phyloP scores from a whole-genome alignment of 768 basidiomycete species.

The Pilatotrama ljubarskyi region DNA sequence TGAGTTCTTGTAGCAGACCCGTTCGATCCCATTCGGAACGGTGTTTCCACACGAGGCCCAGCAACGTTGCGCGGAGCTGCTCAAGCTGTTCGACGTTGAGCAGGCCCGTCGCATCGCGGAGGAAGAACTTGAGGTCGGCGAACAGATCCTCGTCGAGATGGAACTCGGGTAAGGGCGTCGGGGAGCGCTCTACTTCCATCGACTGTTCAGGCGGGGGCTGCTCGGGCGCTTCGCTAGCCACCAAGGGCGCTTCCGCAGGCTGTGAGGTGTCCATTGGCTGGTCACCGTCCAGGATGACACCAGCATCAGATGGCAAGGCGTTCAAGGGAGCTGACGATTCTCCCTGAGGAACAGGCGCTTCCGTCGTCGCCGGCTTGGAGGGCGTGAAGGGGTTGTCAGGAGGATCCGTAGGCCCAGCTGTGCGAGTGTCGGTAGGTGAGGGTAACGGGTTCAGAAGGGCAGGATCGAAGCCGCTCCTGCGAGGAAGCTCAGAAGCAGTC shows the following conservation, averaged over 20 bases:
- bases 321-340: neutral
- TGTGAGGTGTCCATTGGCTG: slow-evolving; percentile 18
- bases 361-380: neutral
- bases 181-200: slow-evolving; percentile 57
- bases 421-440: slow-evolving; percentile 12
- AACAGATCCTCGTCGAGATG: slow-evolving; percentile 55
- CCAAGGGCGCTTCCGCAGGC: slow-evolving; percentile 10
- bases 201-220: slow-evolving; percentile 30
- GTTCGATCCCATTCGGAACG: slow-evolving; percentile 83
- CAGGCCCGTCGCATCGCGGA: slow-evolving; percentile 54
- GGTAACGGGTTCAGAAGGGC: slow-evolving; percentile 54
- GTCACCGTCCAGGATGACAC: slow-evolving; percentile 22
- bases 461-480: slow-evolving; percentile 50
- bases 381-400: slow-evolving; percentile 21
- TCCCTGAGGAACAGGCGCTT: neutral
- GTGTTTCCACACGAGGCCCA: slow-evolving; percentile 80
- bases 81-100: slow-evolving; percentile 90
- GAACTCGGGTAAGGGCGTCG: slow-evolving; percentile 80
- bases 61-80: slow-evolving; percentile 84
- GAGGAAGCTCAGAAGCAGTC: slow-evolving; percentile 11
- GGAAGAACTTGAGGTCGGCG: slow-evolving; percentile 44
- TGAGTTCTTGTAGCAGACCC: slow-evolving; percentile 58
- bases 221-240: neutral
- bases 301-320: slow-evolving; percentile 3
- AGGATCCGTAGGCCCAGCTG: slow-evolving; percentile 6